A percentile compares a stretch with the other conserved stretches of the same genome.
Evolutionary conservation across 768 basidiomycete species (phyloP).

Genomic region (Leccinum variicolor): DNA sequence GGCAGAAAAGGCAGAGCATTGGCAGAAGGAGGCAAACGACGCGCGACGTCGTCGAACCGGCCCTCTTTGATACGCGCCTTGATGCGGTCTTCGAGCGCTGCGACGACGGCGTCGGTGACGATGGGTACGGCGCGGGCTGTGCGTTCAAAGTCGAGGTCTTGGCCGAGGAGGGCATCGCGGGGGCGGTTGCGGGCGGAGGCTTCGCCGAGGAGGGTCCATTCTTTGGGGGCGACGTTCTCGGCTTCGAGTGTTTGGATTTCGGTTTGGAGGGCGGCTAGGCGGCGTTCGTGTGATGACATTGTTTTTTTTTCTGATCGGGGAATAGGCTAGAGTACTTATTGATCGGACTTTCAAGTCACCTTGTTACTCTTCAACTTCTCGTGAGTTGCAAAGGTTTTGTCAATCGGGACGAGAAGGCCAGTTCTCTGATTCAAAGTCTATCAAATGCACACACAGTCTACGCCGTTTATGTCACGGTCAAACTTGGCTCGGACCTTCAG

Average conservation of each 20-base stretch:
- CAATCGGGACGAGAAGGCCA: too few relatives aligned
- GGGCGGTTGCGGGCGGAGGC: conserved; percentile 79
- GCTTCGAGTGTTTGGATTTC: conserved; percentile 82
- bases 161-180: conserved; percentile 86
- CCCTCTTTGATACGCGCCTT: conserved; percentile 83
- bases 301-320: background rate
- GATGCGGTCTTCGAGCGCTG: conserved; percentile 83
- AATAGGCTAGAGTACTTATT: too few relatives aligned
- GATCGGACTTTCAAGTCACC: too few relatives aligned
- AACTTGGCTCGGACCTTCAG: background rate
- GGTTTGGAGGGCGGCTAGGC: conserved; percentile 66
- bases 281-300: conserved; percentile 56
- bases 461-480: too few relatives aligned
- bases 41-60: conserved; percentile 89
- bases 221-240: conserved; percentile 84
- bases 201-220: conserved; percentile 93
- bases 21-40: conserved; percentile 53
- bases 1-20: conserved; percentile 91
- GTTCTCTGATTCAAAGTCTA: too few relatives aligned
- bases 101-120: conserved; percentile 85
- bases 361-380: too few relatives aligned
- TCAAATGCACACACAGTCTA: too few relatives aligned
- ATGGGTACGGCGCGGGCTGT: conserved; percentile 83
- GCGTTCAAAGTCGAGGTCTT: conserved; percentile 94
- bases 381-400: too few relatives aligned